Evolutionary conservation across 2,329 filamentous ascomycete species (phyloP).

Genomic region (Penicillium frequentans): DNA sequence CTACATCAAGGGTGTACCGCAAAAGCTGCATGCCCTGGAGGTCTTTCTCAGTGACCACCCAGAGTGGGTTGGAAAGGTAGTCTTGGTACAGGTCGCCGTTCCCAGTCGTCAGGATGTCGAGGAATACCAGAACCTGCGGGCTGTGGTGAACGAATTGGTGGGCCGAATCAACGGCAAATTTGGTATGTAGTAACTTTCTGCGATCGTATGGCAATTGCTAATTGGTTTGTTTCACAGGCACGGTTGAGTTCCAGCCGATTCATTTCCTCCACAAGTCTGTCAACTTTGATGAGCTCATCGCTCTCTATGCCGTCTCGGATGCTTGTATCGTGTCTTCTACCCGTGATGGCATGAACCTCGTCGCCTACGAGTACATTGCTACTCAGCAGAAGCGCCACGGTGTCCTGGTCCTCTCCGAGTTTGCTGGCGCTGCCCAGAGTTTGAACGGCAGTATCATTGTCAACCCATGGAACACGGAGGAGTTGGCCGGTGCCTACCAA

Average conservation of each 20-base stretch:
- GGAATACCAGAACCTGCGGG: constrained; percentile 94
- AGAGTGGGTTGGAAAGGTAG: constrained; percentile 97
- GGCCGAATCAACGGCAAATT: constrained; percentile 97
- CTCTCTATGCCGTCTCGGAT: constrained; percentile 88
- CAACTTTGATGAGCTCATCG: constrained; percentile 89
- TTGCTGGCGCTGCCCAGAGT: constrained; percentile 91
- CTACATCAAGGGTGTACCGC: constrained; percentile 98
- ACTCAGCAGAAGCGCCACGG: constrained; percentile 88
- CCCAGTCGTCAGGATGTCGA: constrained; percentile 94
- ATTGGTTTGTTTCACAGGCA: constrained; percentile 52
- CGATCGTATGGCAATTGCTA: not conserved
- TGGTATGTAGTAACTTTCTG: constrained; percentile 48
- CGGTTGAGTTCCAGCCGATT: constrained; percentile 97
- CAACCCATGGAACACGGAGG: constrained; percentile 98
- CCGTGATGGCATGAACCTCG: constrained; percentile 98
- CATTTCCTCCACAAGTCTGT: constrained; percentile 98
- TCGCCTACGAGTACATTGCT: constrained; percentile 97
- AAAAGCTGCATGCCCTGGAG: constrained; percentile 94
- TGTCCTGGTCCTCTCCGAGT: constrained; percentile 92
- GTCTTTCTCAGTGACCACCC: constrained; percentile 96
- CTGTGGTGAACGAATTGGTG: constrained; percentile 94
- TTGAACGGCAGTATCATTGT: constrained; percentile 91
- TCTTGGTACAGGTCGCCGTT: constrained; percentile 92
- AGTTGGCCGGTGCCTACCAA: constrained; percentile 88
- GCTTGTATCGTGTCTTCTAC: constrained; percentile 91